Evolutionary conservation across 257 asterid species (phyloP), one percentile per base, ranked within the genome.

Genomic region (Handroanthus guayacan): DNA sequence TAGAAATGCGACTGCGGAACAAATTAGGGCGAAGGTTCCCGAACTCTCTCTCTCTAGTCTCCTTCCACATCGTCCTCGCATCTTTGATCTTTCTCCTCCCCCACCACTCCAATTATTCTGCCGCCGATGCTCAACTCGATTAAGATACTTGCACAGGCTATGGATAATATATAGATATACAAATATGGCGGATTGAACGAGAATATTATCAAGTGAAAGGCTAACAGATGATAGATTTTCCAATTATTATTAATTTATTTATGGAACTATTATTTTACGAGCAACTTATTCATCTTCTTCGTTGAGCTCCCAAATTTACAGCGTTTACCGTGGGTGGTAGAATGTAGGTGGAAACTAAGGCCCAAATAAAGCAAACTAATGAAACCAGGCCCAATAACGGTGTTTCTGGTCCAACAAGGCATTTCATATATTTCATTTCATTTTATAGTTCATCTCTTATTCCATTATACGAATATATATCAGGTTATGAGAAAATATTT

Each of bases 61-160:
- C 95, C 96, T 93, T 95, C 97, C 97, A 95, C 99, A 95, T 94
- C 92, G 81, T 86, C 99, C 97, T 89, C 92, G 99, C 98, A 93
- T 91, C 96, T 88, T 87, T 75, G 82, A 82, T 83, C 84, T 89
- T 68, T 71, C 83, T 81, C 82, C 84, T 61, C 80, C 82, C 74
- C 61, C 69, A 50, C 81, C 80, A 69, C 71, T 50, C 82, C 78
- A 69, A 68, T 62, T 31, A 65, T 8, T 50, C 74, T 72, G 77
- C 82, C 77, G 9, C 80, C 78, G 51, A 81, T 62, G 79, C 44
- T 65, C 83, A 63, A 63, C 76, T 58, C 71, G 55, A 69, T 62
- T 12, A 37, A 55, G 82, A 66, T 48, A 58, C 62, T 74, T 56
- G 10, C 68, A 45, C 41, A 52, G 65, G 43, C 17, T 74, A 68